Evolutionary conservation across 2,329 filamentous ascomycete species (phyloP), one percentile per base, ranked within the genome.

Genomic region (Teratosphaeria pseudoeucalypti): DNA sequence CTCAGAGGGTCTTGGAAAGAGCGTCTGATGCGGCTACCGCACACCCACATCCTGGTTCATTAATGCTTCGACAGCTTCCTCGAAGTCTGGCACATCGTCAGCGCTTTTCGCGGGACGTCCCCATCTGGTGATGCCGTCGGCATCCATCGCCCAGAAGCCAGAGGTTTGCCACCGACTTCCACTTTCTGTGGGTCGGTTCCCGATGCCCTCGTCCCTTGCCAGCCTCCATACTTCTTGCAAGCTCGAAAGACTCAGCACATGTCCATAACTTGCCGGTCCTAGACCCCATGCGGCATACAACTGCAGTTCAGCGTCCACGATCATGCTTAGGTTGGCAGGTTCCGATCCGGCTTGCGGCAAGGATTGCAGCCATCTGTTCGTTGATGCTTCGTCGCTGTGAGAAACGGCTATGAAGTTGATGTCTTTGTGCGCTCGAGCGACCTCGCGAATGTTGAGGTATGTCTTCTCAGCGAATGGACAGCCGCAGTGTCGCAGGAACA

Each of bases 401-500:
- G 84, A 86, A 16, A 88, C 75, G 54, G 85, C 85, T 56, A 87
- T 71, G 75, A 82, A 86, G 66, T 80, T 76, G 11, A 85, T 71
- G 27, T 76, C 71, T 11, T 74, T 73, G 69, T 85, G 73, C 37
- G 74, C 66, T 47, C 75, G 73, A 14, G 84, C 84, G 60, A 83
- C 70, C 52, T 76, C 71, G 53, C 82, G 78, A 34, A 88, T 75
- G 34, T 70, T 66, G 58, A 77, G 77, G 72, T 87, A 71, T 9
- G 71, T 72, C 56, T 72, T 71, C 59, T 73, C 71, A 3, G 71
- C 79, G 87, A 87, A 89, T 11, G 87, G 87, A 74, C 86, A 89
- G 37, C 87, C 87, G 70, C 86, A 90, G 70, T 90, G 86, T 37
- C 87, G 79, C 6, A 90, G 77, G 67, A 90, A 90, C 16, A 83